These are phyloP conservation scores for Talaromyces sp. DNA, from an alignment of 2,329 filamentous ascomycete genomes.

Conservation along the genomic window DNA sequence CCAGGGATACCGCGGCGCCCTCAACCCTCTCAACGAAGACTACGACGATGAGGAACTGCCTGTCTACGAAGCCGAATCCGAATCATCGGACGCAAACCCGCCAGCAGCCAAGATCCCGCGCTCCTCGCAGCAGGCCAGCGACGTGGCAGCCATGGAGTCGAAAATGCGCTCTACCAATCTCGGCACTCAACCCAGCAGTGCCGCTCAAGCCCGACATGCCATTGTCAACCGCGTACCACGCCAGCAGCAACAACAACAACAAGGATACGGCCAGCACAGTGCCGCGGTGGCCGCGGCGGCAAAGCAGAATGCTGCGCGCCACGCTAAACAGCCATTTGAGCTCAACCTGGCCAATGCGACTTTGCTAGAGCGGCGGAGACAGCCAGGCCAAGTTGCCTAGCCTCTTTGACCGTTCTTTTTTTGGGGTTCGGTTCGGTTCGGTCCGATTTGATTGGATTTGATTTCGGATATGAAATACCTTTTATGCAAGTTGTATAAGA, in stretches of 20 bases:
- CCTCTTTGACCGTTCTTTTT: not conserved
- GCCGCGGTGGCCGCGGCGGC: constrained; percentile 78
- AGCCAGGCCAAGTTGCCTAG: constrained; percentile 18
- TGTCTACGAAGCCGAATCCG: constrained; percentile 41
- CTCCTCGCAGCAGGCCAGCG: constrained; percentile 47
- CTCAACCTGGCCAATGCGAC: constrained; percentile 88
- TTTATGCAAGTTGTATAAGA: not conserved
- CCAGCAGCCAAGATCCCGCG: constrained; percentile 63
- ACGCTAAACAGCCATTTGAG: constrained; percentile 80
- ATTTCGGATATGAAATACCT: not conserved
- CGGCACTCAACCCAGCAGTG: constrained; percentile 51
- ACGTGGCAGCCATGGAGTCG: constrained; percentile 73
- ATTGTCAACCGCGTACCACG: constrained; percentile 32
- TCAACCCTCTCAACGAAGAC: constrained; percentile 61
- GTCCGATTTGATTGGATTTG: not conserved
- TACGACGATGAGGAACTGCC: constrained; percentile 57
- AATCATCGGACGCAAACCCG: constrained; percentile 32
- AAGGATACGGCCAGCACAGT: constrained; percentile 84
- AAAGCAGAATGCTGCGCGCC: constrained; percentile 68
- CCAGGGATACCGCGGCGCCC: constrained; percentile 60
- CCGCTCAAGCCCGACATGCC: constrained; percentile 56
- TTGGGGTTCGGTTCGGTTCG: no score
- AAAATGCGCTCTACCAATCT: constrained; percentile 82
- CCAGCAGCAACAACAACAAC: constrained; percentile 43
- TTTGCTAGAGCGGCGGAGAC: constrained; percentile 64